Percentiles rank a stretch among this genome's conserved stretches.
Conservation (phyloP, 1,284 basidiomycete species). For the Thecaphora thlaspeos region DNA sequence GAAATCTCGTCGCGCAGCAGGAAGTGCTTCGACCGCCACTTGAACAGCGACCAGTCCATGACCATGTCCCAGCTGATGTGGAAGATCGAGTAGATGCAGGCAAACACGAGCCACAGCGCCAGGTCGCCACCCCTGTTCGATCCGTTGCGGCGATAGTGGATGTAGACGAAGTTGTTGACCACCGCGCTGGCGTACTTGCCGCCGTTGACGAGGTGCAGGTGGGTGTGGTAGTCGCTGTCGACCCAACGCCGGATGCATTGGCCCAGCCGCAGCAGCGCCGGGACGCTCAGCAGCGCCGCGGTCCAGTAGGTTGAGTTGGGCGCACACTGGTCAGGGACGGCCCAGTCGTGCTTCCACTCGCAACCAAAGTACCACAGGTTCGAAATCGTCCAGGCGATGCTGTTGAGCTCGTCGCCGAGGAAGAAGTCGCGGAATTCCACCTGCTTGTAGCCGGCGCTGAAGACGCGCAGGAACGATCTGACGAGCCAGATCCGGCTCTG, state of each 20-base stretch:
- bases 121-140: constrained; percentile 11
- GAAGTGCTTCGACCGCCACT: constrained; percentile 65
- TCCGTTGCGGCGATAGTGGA: constrained; percentile 50
- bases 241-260: constrained; percentile 83
- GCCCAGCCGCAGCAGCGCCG: constrained; percentile 72
- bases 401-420: constrained; percentile 57
- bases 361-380: constrained; percentile 67
- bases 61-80: constrained; percentile 72
- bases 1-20: constrained; percentile 72
- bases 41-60: constrained; percentile 67
- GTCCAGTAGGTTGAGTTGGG: constrained; percentile 52
- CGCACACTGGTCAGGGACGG: constrained; percentile 32
- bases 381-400: constrained; percentile 55
- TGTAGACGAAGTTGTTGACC: constrained; percentile 52
- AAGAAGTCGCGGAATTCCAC: constrained; percentile 58
- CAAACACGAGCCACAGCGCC: constrained; percentile 62
- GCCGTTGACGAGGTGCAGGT: constrained; percentile 82
- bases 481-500: constrained; percentile 78
- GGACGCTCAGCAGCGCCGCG: constrained; percentile 65
- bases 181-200: constrained; percentile 53
- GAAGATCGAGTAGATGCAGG: constrained; percentile 69
- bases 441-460: constrained; percentile 68
- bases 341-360: constrained; percentile 63
- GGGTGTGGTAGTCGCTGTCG: constrained; percentile 66
- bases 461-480: constrained; percentile 63